Evolutionary conservation across 768 basidiomycete species (phyloP), one percentile per base, ranked within the genome.

Genomic region (Pleurotus eryngii): DNA sequence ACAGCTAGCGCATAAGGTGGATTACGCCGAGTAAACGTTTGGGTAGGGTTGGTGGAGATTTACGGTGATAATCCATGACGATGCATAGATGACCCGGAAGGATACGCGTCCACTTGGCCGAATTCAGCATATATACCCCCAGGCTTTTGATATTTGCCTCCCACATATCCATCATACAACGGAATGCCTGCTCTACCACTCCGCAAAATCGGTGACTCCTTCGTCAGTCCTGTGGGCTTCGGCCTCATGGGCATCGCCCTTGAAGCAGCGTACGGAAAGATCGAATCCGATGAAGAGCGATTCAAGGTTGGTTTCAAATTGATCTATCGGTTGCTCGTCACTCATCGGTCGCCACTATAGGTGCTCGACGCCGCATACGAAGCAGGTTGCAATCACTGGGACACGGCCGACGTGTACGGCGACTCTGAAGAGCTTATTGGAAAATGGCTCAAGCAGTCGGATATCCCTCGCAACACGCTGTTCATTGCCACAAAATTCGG

Each of bases 401-500:
- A 83, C 59, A 73, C 77, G 7, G 72, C 79, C 3, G 70, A 80
- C 60, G 59, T 77, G 1, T 82, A 82, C 58, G 73, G 71, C 5
- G 74, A 79, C 50, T 74, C 69, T 22, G 77, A 76, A 64, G 76
- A 73, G 0, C 55, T 78, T 1, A 59, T 80, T 30, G 65, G 63
- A 24, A 64, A 64, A 42, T 64, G 64, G 64, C 60, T 35, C 30
- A 20, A 26, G 62, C 37, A 17, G 26, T 22, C 48, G 20, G 14
- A 35, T 17, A 18, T 37, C 26, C 39, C 18, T 40, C 15, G 39
- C 17, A 37, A 49, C 30, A 24, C 30, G 5, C n/a, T 49, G 18
- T 84, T 83, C 68, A 71, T 84, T 11, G 81, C 80, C 4, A 82
- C 81, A 22, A 83, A 84, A 65, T 81, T 79, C 42, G 80, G 80